Base-by-base conservation (phyloP, 1,284 basidiomycete genomes). In the Fomes fomentarius region DNA sequence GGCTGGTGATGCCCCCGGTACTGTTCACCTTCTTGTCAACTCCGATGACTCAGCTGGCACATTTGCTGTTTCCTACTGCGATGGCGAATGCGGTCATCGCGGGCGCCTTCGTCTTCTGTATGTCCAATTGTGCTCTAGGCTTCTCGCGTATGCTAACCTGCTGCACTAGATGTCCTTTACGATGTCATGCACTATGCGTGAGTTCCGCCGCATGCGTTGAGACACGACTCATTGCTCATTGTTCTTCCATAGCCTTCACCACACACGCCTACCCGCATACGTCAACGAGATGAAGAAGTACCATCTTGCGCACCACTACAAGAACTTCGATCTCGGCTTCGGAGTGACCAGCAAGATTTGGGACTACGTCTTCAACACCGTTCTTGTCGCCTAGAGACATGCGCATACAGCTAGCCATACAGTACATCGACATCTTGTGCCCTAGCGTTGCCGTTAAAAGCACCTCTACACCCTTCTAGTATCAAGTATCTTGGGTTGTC, bases 261-360 rank as follows among this genome's bases (percentile, higher is more conserved):
- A 96, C 76, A 91, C 90, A n/a, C 86, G 80, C 61, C 84, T 99
- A 25, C 96, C 96, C 0, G 76, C 85, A 40, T 97, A 98, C 75
- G 74, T 98, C 72, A 82, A 82, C 52, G 87, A 95, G 70, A 89
- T 94, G 89, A 99, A 99, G 81, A 91, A 92, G 70, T 98, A 98
- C 69, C 96, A 99, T 68, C 84, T 99, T 61, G 94, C 94, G n/a
- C 96, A 98, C 69, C 96, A 98, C 73, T 98, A 96, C 80, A 96
- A 96, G 76, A 95, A 98, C 80, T 97, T 94, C 69, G 95, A 98
- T 70, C 87, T 98, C 44, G 96, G 95, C n/a, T 99, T 96, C 67
- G 96, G 96, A 44, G 96, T 99, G 19, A 98, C 91, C 5, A 93
- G 90, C 74, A 96, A 96, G 76, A 77, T 99, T 41, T 99, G 96